Percentiles rank a stretch among this genome's conserved stretches.
Evolutionary conservation across 345 rosid genomes (phyloP).

Genomic region (Camelina hispida): DNA sequence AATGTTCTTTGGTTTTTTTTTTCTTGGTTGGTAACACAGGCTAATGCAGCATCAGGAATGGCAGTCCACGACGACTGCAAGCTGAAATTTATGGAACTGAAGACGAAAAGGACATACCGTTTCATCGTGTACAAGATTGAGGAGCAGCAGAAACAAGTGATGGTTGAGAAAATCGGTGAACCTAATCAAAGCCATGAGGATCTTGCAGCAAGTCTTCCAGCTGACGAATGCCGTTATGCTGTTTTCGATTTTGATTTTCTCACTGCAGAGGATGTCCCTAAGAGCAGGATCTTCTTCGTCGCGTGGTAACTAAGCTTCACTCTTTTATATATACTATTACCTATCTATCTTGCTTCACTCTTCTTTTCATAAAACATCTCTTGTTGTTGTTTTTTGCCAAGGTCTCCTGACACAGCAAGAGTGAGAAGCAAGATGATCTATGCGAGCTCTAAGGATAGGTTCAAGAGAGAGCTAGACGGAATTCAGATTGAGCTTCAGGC

Average conservation of each 20-base stretch:
- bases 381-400: slow-evolving; percentile 28
- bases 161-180: slow-evolving; percentile 61
- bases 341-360: background rate
- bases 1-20: background rate
- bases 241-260: slow-evolving; percentile 60
- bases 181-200: slow-evolving; percentile 56
- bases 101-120: slow-evolving; percentile 59
- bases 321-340: no score
- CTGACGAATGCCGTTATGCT: slow-evolving; percentile 51
- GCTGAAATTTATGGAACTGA: slow-evolving; percentile 60
- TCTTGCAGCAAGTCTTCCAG: slow-evolving; percentile 58
- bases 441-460: slow-evolving; percentile 69
- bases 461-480: slow-evolving; percentile 65
- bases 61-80: slow-evolving; percentile 71
- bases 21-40: slow-evolving; percentile 40
- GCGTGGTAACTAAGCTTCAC: slow-evolving; percentile 55
- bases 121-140: slow-evolving; percentile 63
- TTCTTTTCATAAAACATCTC: no score
- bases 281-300: slow-evolving; percentile 64
- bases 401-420: slow-evolving; percentile 65
- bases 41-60: slow-evolving; percentile 65
- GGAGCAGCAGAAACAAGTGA: slow-evolving; percentile 62
- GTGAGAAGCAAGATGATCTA: slow-evolving; percentile 73
- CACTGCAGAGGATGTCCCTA: slow-evolving; percentile 60
- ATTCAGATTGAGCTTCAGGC: slow-evolving; percentile 70